Conservation (phyloP, 1,284 basidiomycete genomes). For the Apiotrichum gamsii region DNA sequence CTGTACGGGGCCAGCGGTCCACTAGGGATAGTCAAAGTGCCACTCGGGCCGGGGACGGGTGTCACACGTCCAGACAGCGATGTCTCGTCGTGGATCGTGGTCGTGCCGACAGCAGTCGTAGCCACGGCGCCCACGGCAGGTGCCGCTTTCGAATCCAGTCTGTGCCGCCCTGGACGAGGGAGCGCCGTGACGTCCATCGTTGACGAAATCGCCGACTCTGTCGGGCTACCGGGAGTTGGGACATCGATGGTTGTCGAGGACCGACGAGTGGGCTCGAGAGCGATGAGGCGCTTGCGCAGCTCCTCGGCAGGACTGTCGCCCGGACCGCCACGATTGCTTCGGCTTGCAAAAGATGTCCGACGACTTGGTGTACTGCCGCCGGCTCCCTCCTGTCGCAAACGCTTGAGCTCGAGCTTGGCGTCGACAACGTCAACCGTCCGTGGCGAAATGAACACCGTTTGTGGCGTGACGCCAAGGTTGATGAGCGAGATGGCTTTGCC, state of each 20-base stretch:
- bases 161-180: slow-evolving; percentile 14
- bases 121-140: slow-evolving; percentile 74
- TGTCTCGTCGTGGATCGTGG: slow-evolving; percentile 35
- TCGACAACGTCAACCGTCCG: slow-evolving; percentile 38
- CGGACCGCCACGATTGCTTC: slow-evolving; percentile 27
- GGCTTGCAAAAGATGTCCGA: slow-evolving; percentile 37
- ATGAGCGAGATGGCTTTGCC: slow-evolving; percentile 55
- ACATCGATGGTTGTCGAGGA: not conserved
- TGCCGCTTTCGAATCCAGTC: slow-evolving; percentile 65
- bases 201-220: slow-evolving; percentile 37
- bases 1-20: slow-evolving; percentile 31
- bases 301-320: slow-evolving; percentile 40
- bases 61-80: slow-evolving; percentile 39
- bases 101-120: slow-evolving; percentile 62
- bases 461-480: slow-evolving; percentile 81
- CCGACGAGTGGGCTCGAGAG: slow-evolving; percentile 27
- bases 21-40: slow-evolving; percentile 9
- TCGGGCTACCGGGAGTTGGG: slow-evolving; percentile 15
- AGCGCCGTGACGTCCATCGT: slow-evolving; percentile 26
- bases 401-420: slow-evolving; percentile 29
- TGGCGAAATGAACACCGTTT: slow-evolving; percentile 82
- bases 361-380: slow-evolving; percentile 24
- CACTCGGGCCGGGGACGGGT: slow-evolving; percentile 12
- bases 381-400: slow-evolving; percentile 31
- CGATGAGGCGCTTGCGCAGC: slow-evolving; percentile 33